Evolutionary conservation across 345 rosid genomes (phyloP), one percentile per base, ranked within the genome.

Genomic region (Arabis hirsuta): DNA sequence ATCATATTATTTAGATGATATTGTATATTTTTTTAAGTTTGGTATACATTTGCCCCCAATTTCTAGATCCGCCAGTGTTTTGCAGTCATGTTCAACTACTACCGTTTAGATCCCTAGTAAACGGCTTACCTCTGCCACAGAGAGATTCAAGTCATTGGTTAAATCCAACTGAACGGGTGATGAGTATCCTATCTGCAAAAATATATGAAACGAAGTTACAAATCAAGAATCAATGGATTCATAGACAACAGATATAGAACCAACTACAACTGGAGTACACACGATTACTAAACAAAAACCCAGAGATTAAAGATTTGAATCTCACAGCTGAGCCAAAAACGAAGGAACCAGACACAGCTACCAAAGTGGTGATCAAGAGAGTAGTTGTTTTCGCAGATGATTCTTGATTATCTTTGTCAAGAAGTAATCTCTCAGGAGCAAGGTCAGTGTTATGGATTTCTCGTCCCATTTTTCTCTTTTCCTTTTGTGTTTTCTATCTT

Each of bases 101-200:
- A 22, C 24, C 24, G 24, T 22, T 22, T 22, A 22, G 24, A 22
- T 22, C 24, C 24, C 1, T 22, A 22, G 24, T 22, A 55, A 59
- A 54, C 5, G 20, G 22, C 20, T 48, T 56, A 87, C 97, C 84
- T 87, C 82, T 12, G 88, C 85, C 12, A 85, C 74, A 55, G 93
- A 82, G 45, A 91, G 88, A 67, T 74, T 71, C 48, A 91, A 72
- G 42, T 89, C 91, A 29, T 70, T 61, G 78, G 78, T 83, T 47
- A 91, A 87, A 69, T 89, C 97, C 43, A 82, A 80, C 53, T 89
- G 86, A 69, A 89, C 84, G 31, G 97, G 97, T 51, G 97, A 91
- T 52, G 97, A 91, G 70, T 87, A 91, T 71, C 96, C 93, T 56
- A 89, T 53, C 97, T 91, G 78, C 67, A 72, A 69, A 22, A 69